Conservation (phyloP, 495 filamentous ascomycete genomes). For the Penicillium manginii region DNA sequence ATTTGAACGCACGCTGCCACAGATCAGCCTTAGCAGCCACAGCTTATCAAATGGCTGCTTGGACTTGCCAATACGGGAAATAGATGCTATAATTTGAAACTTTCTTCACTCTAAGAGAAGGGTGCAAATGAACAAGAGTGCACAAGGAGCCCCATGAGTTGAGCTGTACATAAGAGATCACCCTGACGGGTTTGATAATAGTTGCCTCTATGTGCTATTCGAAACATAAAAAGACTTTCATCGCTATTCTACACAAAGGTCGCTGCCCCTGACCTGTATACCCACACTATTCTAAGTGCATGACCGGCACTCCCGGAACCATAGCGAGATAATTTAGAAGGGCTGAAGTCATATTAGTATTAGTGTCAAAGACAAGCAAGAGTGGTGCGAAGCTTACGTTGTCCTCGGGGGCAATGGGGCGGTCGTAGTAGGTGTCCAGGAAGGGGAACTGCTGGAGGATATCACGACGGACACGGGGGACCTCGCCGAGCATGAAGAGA, state of each 20-base stretch:
- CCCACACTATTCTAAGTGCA: not conserved
- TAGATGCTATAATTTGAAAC: not conserved
- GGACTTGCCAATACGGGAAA: slow-evolving; percentile 21
- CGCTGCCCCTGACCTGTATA: not conserved
- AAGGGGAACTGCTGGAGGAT: slow-evolving; percentile 66
- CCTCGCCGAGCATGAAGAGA: slow-evolving; percentile 73
- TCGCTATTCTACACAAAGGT: slow-evolving; percentile 27
- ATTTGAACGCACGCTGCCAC: not conserved
- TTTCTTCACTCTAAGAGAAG: not conserved
- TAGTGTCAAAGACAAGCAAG: not conserved
- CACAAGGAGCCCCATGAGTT: not conserved
- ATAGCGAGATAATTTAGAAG: slow-evolving; percentile 41
- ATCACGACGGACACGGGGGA: slow-evolving; percentile 69
- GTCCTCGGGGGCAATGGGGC: slow-evolving; percentile 65
- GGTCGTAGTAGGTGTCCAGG: slow-evolving; percentile 60
- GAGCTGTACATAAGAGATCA: slow-evolving; percentile 14
- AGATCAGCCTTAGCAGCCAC: not conserved
- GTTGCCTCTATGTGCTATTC: slow-evolving; percentile 45
- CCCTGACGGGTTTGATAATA: slow-evolving; percentile 18
- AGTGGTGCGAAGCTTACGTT: slow-evolving; percentile 48
- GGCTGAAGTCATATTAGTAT: slow-evolving; percentile 39
- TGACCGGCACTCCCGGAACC: slow-evolving; percentile 10
- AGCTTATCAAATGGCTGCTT: slow-evolving; percentile 20
- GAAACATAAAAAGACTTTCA: slow-evolving; percentile 30
- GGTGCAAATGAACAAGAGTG: not conserved